Percentiles rank a stretch among this genome's conserved stretches.
These are phyloP conservation scores for Cyclotella kingstonii DNA, from an alignment of 108 stramenopile species.

Conservation along the genomic window DNA sequence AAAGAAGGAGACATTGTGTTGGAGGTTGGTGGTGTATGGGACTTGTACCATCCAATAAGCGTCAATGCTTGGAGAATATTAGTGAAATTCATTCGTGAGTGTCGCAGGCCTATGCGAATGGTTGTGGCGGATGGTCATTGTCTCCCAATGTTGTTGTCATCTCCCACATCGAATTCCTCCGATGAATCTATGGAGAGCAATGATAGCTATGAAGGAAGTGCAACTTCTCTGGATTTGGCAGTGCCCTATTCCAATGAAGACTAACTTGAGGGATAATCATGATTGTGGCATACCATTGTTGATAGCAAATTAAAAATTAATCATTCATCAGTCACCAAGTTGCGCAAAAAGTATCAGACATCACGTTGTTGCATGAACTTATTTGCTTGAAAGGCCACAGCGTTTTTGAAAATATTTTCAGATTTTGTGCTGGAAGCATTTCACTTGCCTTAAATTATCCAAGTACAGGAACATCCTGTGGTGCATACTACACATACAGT, in stretches of 20 bases:
- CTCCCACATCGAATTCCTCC: neutral
- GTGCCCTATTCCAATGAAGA: neutral
- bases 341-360: too few species aligned
- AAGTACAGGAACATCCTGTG: neutral
- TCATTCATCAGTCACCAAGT: too few species aligned
- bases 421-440: too few species aligned
- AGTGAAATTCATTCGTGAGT: constrained; percentile 24
- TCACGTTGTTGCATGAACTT: too few species aligned
- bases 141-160: neutral
- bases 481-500: neutral
- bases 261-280: neutral
- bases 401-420: too few species aligned
- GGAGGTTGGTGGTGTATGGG: constrained; percentile 32
- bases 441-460: too few species aligned
- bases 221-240: neutral
- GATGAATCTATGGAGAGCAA: constrained; percentile 3
- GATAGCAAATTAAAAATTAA: too few species aligned
- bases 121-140: constrained; percentile 9
- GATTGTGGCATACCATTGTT: too few species aligned
- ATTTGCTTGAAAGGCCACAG: too few species aligned
- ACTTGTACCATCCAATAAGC: constrained; percentile 22
- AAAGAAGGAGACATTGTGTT: constrained; percentile 15
- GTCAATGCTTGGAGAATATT: constrained; percentile 19
- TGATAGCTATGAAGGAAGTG: neutral
- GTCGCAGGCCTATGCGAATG: constrained; percentile 28